These are phyloP conservation scores for Capsicum rhomboideum DNA, from an alignment of 257 asterid genomes.

Conservation along the genomic window DNA sequence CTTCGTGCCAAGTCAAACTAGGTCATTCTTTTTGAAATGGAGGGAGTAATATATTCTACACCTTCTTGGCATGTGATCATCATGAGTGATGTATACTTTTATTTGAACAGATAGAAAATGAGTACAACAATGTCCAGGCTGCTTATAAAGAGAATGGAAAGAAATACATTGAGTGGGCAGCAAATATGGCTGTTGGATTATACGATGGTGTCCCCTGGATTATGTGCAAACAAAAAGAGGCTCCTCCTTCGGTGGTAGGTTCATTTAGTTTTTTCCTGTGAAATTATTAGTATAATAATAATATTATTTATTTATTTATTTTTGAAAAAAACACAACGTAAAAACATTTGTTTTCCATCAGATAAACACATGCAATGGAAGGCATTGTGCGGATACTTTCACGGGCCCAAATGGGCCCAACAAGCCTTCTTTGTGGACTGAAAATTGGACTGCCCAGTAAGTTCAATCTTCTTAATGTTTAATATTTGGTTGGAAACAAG, in stretches of 20 bases:
- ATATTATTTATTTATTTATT: too few species aligned
- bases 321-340: not conserved
- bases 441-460: conserved; percentile 96
- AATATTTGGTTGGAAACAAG: too few species aligned
- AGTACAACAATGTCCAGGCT: conserved; percentile 68
- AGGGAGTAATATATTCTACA: too few species aligned
- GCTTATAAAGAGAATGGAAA: conserved; percentile 59
- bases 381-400: conserved; percentile 90
- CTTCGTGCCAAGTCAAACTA: too few species aligned
- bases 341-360: not conserved
- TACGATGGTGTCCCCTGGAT: conserved; percentile 70
- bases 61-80: too few species aligned
- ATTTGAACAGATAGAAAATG: conserved; percentile 64
- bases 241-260: conserved; percentile 57
- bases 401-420: conserved; percentile 74
- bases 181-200: conserved; percentile 55
- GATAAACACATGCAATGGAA: conserved; percentile 93
- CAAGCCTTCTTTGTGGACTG: conserved; percentile 94
- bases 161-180: conserved; percentile 79
- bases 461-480: conserved; percentile 3
- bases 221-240: conserved; percentile 93
- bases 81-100: not conserved
- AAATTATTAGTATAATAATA: not conserved
- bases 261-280: too few species aligned
- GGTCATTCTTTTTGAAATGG: too few species aligned